Evolutionary conservation across 352 stramenopile species (phyloP).

Genomic region (Lagenidium sp.): DNA sequence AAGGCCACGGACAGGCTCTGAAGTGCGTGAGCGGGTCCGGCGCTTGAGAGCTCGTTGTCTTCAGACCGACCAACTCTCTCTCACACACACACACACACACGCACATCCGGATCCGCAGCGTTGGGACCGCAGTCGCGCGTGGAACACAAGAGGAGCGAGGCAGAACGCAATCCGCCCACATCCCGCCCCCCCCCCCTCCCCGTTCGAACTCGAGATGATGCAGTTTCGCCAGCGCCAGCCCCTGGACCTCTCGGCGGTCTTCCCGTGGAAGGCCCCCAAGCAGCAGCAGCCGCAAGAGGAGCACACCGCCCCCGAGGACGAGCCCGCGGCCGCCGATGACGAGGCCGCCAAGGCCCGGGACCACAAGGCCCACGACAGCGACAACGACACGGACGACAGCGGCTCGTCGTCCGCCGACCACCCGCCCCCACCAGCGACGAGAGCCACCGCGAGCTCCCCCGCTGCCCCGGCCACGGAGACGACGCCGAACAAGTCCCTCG

Average conservation of each 20-base stretch:
- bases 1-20: no score
- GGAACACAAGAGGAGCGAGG: background rate
- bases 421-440: no score
- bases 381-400: constrained; percentile 25
- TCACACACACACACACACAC: background rate
- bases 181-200: background rate
- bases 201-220: background rate
- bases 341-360: constrained; percentile 15
- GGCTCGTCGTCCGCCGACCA: constrained; percentile 8
- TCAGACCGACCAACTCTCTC: background rate
- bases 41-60: no score
- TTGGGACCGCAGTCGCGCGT: background rate
- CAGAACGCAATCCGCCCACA: background rate
- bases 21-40: no score
- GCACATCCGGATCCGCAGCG: background rate
- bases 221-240: background rate
- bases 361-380: constrained; percentile 50
- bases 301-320: constrained; percentile 2
- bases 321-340: constrained; percentile 11
- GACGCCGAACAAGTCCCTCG: constrained; percentile 2
- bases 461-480: no score
- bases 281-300: background rate
- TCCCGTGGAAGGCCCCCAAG: constrained; percentile 17
- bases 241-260: background rate
- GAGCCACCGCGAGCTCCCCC: no score